A percentile compares a stretch with the other conserved stretches of the same genome.
Evolutionary conservation across 225 moss, liverwort and hornwort genomes (phyloP).

Genomic region (Climacium dendroides): DNA sequence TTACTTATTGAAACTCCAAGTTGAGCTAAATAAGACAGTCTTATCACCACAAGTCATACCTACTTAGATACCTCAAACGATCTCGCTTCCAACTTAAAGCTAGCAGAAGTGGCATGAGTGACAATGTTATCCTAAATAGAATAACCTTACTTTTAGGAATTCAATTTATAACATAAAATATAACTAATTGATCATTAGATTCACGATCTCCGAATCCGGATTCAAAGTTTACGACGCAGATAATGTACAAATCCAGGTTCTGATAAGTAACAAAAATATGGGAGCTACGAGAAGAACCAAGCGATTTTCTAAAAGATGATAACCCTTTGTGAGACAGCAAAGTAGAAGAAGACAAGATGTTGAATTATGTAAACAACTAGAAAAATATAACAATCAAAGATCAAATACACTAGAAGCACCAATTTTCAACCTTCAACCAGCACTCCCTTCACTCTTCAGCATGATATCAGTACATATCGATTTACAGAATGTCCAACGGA

Average conservation of each 20-base stretch:
- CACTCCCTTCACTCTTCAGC: background rate
- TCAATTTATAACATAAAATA: background rate
- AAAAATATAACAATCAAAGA: background rate
- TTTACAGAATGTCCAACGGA: background rate
- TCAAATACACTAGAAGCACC: background rate
- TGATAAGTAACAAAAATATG: background rate
- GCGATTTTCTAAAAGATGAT: background rate
- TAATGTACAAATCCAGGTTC: background rate
- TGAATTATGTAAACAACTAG: background rate
- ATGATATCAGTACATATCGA: background rate
- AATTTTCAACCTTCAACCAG: background rate
- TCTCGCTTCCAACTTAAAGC: background rate
- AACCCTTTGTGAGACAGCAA: background rate
- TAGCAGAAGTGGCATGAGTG: background rate
- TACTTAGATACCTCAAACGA: background rate
- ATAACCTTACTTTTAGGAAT: background rate
- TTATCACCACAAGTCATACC: background rate
- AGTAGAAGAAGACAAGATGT: background rate
- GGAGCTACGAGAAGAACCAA: background rate
- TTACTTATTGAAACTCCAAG: background rate
- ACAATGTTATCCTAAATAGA: background rate
- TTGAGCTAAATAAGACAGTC: background rate
- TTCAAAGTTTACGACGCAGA: background rate
- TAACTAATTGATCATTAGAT: background rate
- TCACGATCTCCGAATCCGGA: background rate